phyloP scores from a whole-genome alignment of 2,329 filamentous ascomycete species.

The Metarhizium guizhouense region DNA sequence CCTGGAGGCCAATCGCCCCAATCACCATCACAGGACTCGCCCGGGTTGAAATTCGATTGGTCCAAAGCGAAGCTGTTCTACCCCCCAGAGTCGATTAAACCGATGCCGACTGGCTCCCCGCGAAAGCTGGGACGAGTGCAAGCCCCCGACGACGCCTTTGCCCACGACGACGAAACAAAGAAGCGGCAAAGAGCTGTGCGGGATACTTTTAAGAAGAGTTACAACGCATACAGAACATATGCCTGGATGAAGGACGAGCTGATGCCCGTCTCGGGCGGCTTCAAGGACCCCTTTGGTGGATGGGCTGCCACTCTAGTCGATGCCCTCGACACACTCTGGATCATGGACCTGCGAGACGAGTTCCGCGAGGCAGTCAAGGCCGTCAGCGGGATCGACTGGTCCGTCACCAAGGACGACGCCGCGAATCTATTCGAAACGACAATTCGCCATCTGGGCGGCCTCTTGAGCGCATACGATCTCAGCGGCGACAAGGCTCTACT shows the following conservation, averaged over 20 bases:
- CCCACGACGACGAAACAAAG: constrained; percentile 10
- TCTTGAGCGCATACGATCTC: constrained; percentile 41
- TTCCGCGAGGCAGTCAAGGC: constrained; percentile 45
- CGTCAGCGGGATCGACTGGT: constrained; percentile 40
- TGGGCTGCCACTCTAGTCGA: constrained; percentile 54
- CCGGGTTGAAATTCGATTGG: constrained; percentile 22
- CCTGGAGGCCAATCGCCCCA: neutral
- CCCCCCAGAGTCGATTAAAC: constrained; percentile 22
- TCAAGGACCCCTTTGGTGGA: constrained; percentile 38
- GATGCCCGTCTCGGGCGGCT: constrained; percentile 34
- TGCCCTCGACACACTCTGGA: constrained; percentile 50
- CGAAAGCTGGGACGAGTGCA: constrained; percentile 21
- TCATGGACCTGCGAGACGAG: constrained; percentile 49
- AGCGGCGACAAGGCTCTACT: constrained; percentile 33
- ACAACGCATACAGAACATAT: constrained; percentile 40
- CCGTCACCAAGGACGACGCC: constrained; percentile 28
- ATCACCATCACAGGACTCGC: neutral
- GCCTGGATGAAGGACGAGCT: constrained; percentile 47
- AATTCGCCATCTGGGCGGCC: constrained; percentile 42
- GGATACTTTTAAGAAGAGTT: constrained; percentile 32
- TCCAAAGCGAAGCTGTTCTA: constrained; percentile 15
- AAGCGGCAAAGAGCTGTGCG: constrained; percentile 29
- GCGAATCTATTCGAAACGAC: constrained; percentile 46
- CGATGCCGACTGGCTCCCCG: constrained; percentile 18
- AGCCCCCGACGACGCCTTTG: constrained; percentile 15